A percentile compares a stretch with the other conserved stretches of the same genome.
Conservation (phyloP, 768 basidiomycete genomes). For the Strobilomyces confusus region DNA sequence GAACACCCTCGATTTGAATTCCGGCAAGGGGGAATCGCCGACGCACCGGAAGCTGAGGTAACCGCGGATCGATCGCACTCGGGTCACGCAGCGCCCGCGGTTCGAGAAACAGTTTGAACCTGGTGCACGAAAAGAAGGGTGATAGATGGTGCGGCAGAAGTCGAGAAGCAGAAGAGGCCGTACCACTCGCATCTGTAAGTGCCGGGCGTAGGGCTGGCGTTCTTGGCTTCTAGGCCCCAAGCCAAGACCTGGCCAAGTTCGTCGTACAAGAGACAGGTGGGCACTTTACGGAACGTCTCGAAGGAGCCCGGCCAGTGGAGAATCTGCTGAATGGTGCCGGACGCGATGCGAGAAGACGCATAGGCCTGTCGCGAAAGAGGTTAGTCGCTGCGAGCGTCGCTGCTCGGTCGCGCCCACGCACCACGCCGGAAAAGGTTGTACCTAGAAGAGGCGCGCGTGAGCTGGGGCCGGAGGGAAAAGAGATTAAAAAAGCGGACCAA, state of each 20-base stretch:
- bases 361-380: slow-evolving; percentile 53
- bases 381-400: slow-evolving; percentile 4
- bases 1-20: neutral
- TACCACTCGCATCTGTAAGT: slow-evolving; percentile 56
- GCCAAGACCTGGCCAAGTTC: slow-evolving; percentile 67
- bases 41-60: slow-evolving; percentile 75
- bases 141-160: neutral
- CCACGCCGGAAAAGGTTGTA: slow-evolving; percentile 85
- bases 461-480: neutral
- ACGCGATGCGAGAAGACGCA: slow-evolving; percentile 78
- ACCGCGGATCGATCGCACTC: slow-evolving; percentile 65
- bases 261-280: slow-evolving; percentile 83
- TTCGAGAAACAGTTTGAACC: slow-evolving; percentile 87
- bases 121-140: slow-evolving; percentile 16
- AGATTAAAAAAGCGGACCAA: slow-evolving; percentile 59
- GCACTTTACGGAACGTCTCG: slow-evolving; percentile 83
- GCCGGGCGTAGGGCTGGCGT: slow-evolving; percentile 63
- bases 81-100: slow-evolving; percentile 76
- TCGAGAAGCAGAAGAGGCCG: slow-evolving; percentile 2
- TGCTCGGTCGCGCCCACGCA: slow-evolving; percentile 36
- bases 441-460: slow-evolving; percentile 38
- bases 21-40: neutral
- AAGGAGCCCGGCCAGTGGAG: slow-evolving; percentile 81
- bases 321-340: slow-evolving; percentile 79
- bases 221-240: slow-evolving; percentile 89